These are phyloP conservation scores for Mycena galericulata DNA, from an alignment of 768 basidiomycete species.

Conservation along the genomic window DNA sequence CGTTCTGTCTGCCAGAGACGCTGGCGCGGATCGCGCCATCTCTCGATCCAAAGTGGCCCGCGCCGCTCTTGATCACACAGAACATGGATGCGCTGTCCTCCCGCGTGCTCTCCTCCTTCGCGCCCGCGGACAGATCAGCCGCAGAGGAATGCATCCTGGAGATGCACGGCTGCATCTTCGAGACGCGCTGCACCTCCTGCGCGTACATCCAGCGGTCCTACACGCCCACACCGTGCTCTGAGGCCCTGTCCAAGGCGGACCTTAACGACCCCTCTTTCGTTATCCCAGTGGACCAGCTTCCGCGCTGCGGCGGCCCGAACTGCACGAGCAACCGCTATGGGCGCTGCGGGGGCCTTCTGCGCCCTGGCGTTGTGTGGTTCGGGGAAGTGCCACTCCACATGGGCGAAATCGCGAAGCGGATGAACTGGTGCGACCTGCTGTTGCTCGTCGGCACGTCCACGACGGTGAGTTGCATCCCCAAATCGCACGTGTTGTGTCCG, in stretches of 20 bases:
- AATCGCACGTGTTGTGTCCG: too few relatives aligned
- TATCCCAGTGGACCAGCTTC: slow-evolving; percentile 43
- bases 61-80: slow-evolving; percentile 51
- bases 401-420: slow-evolving; percentile 41
- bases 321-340: slow-evolving; percentile 24
- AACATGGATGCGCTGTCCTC: slow-evolving; percentile 55
- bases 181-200: slow-evolving; percentile 51
- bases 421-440: slow-evolving; percentile 47
- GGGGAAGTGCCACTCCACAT: slow-evolving; percentile 47
- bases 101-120: slow-evolving; percentile 43
- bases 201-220: slow-evolving; percentile 39
- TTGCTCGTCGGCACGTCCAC: slow-evolving; percentile 55
- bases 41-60: slow-evolving; percentile 29
- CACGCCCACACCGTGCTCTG: slow-evolving; percentile 39
- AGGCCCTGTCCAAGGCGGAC: slow-evolving; percentile 41
- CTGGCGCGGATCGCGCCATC: slow-evolving; percentile 42
- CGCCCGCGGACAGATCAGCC: slow-evolving; percentile 24
- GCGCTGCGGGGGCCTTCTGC: slow-evolving; percentile 44
- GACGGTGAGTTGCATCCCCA: slow-evolving; percentile 35
- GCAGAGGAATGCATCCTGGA: slow-evolving; percentile 43
- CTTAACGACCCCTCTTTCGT: slow-evolving; percentile 24
- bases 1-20: slow-evolving; percentile 43
- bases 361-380: slow-evolving; percentile 58
- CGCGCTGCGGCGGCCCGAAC: slow-evolving; percentile 37
- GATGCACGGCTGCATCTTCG: slow-evolving; percentile 61